phyloP scores from a whole-genome alignment of 257 asterid genomes.

The Catharanthus roseus region DNA sequence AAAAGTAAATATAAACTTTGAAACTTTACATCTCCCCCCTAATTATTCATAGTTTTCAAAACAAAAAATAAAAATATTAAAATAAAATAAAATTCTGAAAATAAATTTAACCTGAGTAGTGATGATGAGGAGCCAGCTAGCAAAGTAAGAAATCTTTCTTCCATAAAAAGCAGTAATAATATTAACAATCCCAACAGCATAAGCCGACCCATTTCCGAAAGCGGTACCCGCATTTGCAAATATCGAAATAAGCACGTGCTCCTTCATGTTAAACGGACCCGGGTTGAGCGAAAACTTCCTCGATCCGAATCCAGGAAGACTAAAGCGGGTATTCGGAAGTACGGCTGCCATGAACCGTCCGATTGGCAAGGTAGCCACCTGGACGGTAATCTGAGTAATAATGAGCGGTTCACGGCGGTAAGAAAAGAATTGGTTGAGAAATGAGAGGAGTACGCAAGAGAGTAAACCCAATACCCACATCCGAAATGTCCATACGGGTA shows the following conservation, averaged over 20 bases:
- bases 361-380: slow-evolving; percentile 61
- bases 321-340: slow-evolving; percentile 41
- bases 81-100: too few relatives aligned
- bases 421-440: slow-evolving; percentile 70
- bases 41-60: too few relatives aligned
- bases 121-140: slow-evolving; percentile 69
- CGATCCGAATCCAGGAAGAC: slow-evolving; percentile 42
- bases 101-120: slow-evolving; percentile 95
- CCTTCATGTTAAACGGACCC: slow-evolving; percentile 82
- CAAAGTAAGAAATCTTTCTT: slow-evolving; percentile 49
- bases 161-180: slow-evolving; percentile 57
- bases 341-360: slow-evolving; percentile 78
- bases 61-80: too few relatives aligned
- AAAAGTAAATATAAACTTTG: too few relatives aligned
- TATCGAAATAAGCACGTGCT: slow-evolving; percentile 66
- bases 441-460: slow-evolving; percentile 62
- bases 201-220: slow-evolving; percentile 72
- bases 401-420: slow-evolving; percentile 62
- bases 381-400: slow-evolving; percentile 59
- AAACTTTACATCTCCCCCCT: too few relatives aligned
- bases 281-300: slow-evolving; percentile 56
- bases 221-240: slow-evolving; percentile 80
- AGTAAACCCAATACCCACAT: slow-evolving; percentile 73
- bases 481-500: slow-evolving; percentile 82
- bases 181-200: slow-evolving; percentile 66